A percentile compares a stretch with the other conserved stretches of the same genome.
phyloP scores from a whole-genome alignment of 1,139 yeast species.

The Sugiyamaella xylanicola region DNA sequence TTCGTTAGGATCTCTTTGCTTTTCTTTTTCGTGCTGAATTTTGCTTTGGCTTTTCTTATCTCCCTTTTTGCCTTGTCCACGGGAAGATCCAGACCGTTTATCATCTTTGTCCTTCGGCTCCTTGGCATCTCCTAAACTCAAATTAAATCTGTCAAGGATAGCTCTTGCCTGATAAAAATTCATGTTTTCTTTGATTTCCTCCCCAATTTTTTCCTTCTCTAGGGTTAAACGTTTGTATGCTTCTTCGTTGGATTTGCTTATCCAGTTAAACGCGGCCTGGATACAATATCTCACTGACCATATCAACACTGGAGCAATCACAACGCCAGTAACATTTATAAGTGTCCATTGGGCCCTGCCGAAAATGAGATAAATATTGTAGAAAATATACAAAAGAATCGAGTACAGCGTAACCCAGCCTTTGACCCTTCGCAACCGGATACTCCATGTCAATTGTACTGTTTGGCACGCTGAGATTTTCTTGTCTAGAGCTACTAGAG shows the following conservation, averaged over 20 bases:
- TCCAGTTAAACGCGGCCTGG: conserved; percentile 29
- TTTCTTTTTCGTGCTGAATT: no score
- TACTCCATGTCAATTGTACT: conserved; percentile 28
- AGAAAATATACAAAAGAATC: conserved; percentile 30
- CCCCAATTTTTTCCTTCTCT: conserved; percentile 63
- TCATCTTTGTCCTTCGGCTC: conserved; percentile 4
- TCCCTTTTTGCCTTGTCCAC: conserved; percentile 6
- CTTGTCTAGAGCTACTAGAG: conserved; percentile 36
- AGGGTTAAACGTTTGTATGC: conserved; percentile 48
- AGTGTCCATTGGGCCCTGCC: conserved; percentile 21
- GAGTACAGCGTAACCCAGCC: conserved; percentile 39
- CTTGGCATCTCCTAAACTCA: conserved; percentile 14
- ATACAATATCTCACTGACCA: conserved; percentile 31
- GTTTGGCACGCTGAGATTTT: conserved; percentile 35
- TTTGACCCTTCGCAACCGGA: conserved; percentile 35
- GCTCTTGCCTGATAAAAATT: conserved; percentile 78
- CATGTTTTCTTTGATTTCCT: conserved; percentile 74
- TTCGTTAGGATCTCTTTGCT: no score
- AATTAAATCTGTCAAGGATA: conserved; percentile 62
- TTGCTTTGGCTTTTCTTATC: background rate
- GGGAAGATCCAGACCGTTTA: background rate
- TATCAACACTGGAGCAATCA: conserved; percentile 31
- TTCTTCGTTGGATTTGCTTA: conserved; percentile 33
- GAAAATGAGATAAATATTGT: conserved; percentile 30
- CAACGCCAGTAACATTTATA: conserved; percentile 22